Base-by-base conservation (phyloP, 345 rosid genomes). In the Acer saccharum region DNA sequence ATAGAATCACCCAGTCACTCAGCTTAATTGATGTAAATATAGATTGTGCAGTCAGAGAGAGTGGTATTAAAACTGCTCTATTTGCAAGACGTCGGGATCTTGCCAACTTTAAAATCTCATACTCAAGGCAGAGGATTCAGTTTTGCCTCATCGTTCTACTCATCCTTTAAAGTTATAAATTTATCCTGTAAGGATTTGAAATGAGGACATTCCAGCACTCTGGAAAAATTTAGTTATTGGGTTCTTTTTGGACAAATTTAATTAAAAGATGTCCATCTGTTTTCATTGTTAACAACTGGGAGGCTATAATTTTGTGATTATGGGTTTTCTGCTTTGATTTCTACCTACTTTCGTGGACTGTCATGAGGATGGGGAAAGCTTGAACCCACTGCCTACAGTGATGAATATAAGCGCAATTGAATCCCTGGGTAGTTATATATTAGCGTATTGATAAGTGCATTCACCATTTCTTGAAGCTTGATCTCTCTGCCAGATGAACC, bases 381-480 rank as follows among this genome's bases (percentile, higher is more conserved):
- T 63, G 73, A 79, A 35, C 77, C 54, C 77, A 65, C 66, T 77
- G 72, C 63, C 74, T 72, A 81, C 55, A 71, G 64, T 66, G 77
- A 81, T 71, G 50, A 80, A 75, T 77, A 72, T 71, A 81, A 77
- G 70, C 20, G 18, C 69, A 72, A 60, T 44, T 72, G 74, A 81
- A 72, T 81, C 71, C 39, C 18, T 71, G 46, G 64, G 62, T 69
- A 76, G 77, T 71, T 74, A 79, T 81, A 77, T 68, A 77, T 66
- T 72, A 77, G 74, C 29, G 70, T 67, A 72, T 77, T 77, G 77
- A 71, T 71, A 77, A 77, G 72, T 58, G 52, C 62, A 81, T 72
- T 72, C 69, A 72, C 80, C 72, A 71, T 77, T 76, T 77, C 70
- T 81, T 72, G 69, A 81, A 81, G 77, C 80, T 77, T 41, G 18